Conservation (phyloP, 768 basidiomycete genomes). For the Ephemerocybe angulata region DNA sequence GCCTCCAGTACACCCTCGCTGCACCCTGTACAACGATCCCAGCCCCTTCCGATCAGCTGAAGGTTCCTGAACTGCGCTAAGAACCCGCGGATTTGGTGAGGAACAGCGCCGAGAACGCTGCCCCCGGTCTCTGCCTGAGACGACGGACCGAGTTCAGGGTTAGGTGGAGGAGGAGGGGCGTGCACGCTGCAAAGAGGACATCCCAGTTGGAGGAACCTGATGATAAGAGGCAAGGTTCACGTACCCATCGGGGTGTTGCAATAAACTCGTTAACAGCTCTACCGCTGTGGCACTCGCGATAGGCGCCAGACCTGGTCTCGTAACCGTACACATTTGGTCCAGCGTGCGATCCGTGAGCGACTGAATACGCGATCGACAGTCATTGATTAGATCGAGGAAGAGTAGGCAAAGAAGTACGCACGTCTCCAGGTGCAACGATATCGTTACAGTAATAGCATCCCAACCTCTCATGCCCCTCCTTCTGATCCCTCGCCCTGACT, state of each 20-base stretch:
- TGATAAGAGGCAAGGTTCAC: slow-evolving; percentile 12
- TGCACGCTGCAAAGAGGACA: slow-evolving; percentile 28
- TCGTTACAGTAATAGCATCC: slow-evolving; percentile 99
- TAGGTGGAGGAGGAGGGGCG: slow-evolving; percentile 68
- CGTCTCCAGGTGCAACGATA: slow-evolving; percentile 93
- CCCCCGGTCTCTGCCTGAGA: slow-evolving; percentile 14
- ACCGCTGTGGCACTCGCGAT: slow-evolving; percentile 92
- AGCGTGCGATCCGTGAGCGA: slow-evolving; percentile 82
- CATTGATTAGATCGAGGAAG: background rate
- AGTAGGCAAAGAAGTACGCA: slow-evolving; percentile 28
- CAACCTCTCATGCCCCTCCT: slow-evolving; percentile 38
- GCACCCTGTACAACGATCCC: slow-evolving; percentile 87
- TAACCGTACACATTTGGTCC: slow-evolving; percentile 99
- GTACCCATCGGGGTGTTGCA: slow-evolving; percentile 89
- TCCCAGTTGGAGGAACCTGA: background rate
- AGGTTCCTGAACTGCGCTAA: slow-evolving; percentile 84
- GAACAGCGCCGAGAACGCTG: slow-evolving; percentile 80
- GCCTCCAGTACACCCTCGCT: slow-evolving; percentile 76
- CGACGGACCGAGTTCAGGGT: slow-evolving; percentile 24
- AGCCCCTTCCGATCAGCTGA: slow-evolving; percentile 82
- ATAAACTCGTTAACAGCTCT: slow-evolving; percentile 81
- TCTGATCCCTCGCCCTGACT: slow-evolving; percentile 41
- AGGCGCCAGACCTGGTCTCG: slow-evolving; percentile 88
- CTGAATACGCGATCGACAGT: slow-evolving; percentile 20
- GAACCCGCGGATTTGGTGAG: slow-evolving; percentile 92